A percentile compares a stretch with the other conserved stretches of the same genome.
phyloP scores from a whole-genome alignment of 768 basidiomycete species.

The Cystofilobasidium macerans region DNA sequence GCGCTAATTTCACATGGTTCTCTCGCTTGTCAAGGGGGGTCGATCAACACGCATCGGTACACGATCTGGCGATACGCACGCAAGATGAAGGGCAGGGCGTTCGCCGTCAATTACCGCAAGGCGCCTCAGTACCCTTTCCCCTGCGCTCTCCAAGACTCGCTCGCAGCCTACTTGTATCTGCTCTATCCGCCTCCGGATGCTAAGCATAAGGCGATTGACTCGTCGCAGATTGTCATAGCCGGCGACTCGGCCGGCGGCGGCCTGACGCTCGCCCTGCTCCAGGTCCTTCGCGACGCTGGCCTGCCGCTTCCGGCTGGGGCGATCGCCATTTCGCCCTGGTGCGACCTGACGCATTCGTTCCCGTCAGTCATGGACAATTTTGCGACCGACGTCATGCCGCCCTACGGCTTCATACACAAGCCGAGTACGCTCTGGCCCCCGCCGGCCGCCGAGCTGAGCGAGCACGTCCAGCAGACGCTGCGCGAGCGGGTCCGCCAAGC shows the following conservation, averaged over 20 bases:
- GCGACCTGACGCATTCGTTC: conserved; percentile 85
- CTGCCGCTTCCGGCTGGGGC: conserved; percentile 78
- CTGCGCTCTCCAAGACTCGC: conserved; percentile 28
- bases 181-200: conserved; percentile 46
- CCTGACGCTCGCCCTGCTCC: conserved; percentile 62
- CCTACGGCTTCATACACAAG: conserved; percentile 26
- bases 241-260: conserved; percentile 95
- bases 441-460: conserved; percentile 20
- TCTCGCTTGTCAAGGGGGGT: not conserved
- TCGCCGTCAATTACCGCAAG: conserved; percentile 32
- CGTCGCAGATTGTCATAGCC: conserved; percentile 67
- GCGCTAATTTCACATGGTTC: not conserved
- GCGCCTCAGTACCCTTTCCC: conserved; percentile 37
- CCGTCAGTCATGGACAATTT: conserved; percentile 22
- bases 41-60: conserved; percentile 40
- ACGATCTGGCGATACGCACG: conserved; percentile 39
- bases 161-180: conserved; percentile 33
- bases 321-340: conserved; percentile 82
- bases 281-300: conserved; percentile 62
- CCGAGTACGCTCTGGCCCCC: conserved; percentile 26
- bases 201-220: conserved; percentile 65
- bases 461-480: conserved; percentile 15
- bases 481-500: conserved; percentile 5
- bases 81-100: conserved; percentile 38
- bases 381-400: conserved; percentile 26